phyloP scores from a whole-genome alignment of 163 green algal genomes.

The Volvox carteri region DNA sequence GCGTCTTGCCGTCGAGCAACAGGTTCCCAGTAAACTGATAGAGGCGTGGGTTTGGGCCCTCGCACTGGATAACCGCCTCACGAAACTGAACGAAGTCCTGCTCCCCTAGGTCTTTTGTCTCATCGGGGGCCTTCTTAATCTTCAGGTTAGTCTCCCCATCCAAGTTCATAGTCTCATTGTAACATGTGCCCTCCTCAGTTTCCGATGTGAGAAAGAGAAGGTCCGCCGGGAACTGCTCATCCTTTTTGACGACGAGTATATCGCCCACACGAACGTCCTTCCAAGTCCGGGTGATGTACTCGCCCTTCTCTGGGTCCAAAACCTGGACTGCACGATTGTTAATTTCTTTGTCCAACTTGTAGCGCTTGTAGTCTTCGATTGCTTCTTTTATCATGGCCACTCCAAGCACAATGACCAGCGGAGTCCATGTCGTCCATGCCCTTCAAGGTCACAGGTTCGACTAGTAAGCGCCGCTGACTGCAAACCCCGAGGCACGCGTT shows the following conservation, averaged over 20 bases:
- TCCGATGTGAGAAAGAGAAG: constrained; percentile 81
- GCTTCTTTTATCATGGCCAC: constrained; percentile 87
- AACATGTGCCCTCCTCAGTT: constrained; percentile 87
- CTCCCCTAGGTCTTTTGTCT: constrained; percentile 72
- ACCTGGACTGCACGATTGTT: constrained; percentile 77
- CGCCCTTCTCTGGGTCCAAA: constrained; percentile 45
- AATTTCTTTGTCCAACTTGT: constrained; percentile 80
- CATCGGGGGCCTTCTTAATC: constrained; percentile 86
- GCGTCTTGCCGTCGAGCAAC: constrained; percentile 51
- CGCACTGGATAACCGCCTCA: constrained; percentile 79
- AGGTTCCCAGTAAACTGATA: constrained; percentile 96
- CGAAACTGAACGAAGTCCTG: constrained; percentile 64
- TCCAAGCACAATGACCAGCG: constrained; percentile 81
- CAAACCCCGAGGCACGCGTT: neutral
- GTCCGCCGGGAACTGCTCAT: constrained; percentile 81
- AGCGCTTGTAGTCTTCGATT: constrained; percentile 89
- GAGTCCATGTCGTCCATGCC: constrained; percentile 81
- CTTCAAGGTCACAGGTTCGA: constrained; percentile 49
- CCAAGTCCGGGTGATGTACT: constrained; percentile 67
- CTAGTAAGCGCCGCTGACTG: neutral
- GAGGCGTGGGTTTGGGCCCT: constrained; percentile 90
- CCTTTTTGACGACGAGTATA: constrained; percentile 70
- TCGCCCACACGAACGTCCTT: constrained; percentile 69
- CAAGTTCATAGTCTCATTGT: constrained; percentile 96
- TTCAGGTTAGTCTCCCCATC: constrained; percentile 97